Evolutionary conservation across 768 basidiomycete genomes (phyloP).

Genomic region (Lactifluus hygrophoroides): DNA sequence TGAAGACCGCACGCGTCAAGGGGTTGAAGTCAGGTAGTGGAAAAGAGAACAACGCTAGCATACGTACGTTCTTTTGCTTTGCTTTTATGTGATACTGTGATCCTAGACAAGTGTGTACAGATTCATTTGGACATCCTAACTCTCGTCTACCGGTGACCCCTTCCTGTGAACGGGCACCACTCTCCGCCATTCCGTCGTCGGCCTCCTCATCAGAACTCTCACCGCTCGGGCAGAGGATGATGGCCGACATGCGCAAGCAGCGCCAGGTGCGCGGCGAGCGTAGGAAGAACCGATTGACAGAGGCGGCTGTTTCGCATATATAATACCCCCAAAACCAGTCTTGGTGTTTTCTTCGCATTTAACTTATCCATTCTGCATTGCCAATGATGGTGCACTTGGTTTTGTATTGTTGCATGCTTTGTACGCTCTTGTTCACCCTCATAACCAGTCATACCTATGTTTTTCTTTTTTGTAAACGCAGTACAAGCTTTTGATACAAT

Average conservation of each 20-base stretch:
- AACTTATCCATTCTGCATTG: constrained; percentile 10
- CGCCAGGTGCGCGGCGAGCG: constrained; percentile 21
- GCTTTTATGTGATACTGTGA: neutral
- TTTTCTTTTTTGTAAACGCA: neutral
- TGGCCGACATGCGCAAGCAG: constrained; percentile 49
- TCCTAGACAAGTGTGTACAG: neutral
- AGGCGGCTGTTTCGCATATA: neutral
- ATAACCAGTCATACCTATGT: neutral
- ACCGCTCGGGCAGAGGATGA: constrained; percentile 56
- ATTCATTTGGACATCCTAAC: neutral
- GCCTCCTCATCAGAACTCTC: constrained; percentile 69
- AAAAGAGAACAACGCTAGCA: constrained; percentile 15
- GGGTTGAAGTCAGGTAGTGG: neutral
- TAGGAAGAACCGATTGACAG: constrained; percentile 4
- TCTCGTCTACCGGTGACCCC: constrained; percentile 35
- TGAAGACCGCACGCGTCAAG: neutral
- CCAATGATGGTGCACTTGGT: neutral
- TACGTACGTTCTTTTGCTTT: neutral
- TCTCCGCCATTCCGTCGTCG: constrained; percentile 44
- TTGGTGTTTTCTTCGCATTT: constrained; percentile 8
- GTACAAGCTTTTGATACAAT: no score
- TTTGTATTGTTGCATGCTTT: constrained; percentile 1
- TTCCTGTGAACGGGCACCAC: constrained; percentile 32
- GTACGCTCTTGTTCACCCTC: neutral
- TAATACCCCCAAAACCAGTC: neutral